phyloP scores from a whole-genome alignment of 176 grass and related monocot species.

The Cenchrus purpureus region DNA sequence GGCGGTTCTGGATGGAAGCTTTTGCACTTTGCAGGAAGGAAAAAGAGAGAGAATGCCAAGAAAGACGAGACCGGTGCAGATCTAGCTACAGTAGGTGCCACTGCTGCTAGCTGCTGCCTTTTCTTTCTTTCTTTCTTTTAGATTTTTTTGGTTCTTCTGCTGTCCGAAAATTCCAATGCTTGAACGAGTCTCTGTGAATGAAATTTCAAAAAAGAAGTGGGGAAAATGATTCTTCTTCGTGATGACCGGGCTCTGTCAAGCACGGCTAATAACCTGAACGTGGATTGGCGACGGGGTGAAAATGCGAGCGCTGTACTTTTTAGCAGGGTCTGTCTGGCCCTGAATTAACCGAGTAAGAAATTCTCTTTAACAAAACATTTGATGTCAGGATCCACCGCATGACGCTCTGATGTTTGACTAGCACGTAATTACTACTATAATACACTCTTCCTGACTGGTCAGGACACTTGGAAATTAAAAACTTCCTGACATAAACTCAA shows the following conservation, averaged over 20 bases:
- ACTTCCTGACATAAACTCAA: neutral
- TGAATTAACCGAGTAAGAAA: neutral
- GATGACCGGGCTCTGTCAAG: neutral
- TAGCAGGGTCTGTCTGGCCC: neutral
- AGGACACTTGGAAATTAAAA: neutral
- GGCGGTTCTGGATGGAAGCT: neutral
- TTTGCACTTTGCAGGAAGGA: neutral
- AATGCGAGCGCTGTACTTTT: neutral
- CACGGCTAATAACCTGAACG: neutral
- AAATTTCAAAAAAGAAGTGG: neutral
- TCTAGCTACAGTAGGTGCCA: neutral
- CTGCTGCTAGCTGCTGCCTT: neutral
- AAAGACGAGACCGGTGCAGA: neutral
- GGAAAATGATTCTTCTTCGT: neutral
- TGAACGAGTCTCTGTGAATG: neutral
- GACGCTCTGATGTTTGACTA: constrained; percentile 12
- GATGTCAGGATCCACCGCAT: neutral
- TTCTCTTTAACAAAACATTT: neutral
- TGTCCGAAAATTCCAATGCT: neutral
- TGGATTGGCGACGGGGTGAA: neutral
- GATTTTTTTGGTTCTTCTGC: neutral
- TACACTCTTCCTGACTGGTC: neutral
- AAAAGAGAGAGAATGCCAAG: neutral
- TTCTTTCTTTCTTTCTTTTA: neutral
- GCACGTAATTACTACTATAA: neutral